Conservation (phyloP, 306 rosid genomes). For the Quercus robur region DNA sequence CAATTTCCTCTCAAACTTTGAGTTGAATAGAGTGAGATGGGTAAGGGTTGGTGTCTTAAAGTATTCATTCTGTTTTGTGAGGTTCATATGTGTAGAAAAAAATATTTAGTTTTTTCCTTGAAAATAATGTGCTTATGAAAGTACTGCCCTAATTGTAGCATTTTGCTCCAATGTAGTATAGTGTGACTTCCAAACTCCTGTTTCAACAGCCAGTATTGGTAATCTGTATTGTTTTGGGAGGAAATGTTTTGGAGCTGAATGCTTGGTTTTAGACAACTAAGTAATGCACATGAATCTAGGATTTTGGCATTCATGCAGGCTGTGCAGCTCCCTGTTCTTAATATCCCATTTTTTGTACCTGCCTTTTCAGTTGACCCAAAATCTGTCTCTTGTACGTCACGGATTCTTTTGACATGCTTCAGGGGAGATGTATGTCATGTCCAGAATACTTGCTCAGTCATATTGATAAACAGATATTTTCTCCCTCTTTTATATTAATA, state of each 20-base stretch:
- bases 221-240: too few species aligned
- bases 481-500: slow-evolving; percentile 6
- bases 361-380: background rate
- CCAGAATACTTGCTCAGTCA: slow-evolving; percentile 64
- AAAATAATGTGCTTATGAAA: background rate
- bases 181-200: background rate
- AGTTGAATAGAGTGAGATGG: background rate
- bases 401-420: slow-evolving; percentile 70
- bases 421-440: slow-evolving; percentile 50
- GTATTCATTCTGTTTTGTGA: background rate
- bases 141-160: background rate
- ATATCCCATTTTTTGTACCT: background rate
- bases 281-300: background rate
- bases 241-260: background rate
- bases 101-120: background rate
- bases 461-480: slow-evolving; percentile 54
- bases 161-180: background rate
- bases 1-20: background rate
- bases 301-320: background rate
- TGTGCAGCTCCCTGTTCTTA: background rate
- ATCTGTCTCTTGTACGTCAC: slow-evolving; percentile 14
- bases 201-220: background rate
- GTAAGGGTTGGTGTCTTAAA: background rate
- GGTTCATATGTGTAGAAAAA: background rate
- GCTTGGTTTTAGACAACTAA: background rate